These are phyloP conservation scores for Ascoidea asiatica DNA, from an alignment of 805 yeast species.

Conservation along the genomic window DNA sequence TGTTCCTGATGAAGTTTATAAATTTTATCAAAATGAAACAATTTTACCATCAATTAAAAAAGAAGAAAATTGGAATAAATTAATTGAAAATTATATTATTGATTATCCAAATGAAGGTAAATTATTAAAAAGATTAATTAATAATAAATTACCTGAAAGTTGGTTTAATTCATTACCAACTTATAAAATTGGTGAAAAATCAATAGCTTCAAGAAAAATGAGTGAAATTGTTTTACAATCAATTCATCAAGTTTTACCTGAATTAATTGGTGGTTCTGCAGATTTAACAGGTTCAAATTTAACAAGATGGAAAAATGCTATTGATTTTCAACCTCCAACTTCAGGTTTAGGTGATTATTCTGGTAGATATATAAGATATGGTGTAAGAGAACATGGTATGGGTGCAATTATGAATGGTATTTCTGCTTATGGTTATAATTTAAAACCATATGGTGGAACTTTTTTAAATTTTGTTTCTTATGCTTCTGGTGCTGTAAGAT, in stretches of 20 bases:
- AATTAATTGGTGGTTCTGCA: constrained; percentile 95
- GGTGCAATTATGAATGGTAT: constrained; percentile 98
- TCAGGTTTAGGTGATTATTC: constrained; percentile 71
- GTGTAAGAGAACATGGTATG: constrained; percentile 99
- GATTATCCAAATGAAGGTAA: constrained; percentile 70
- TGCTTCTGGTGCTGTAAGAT: constrained; percentile 80
- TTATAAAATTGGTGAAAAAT: constrained; percentile 64
- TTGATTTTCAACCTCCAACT: constrained; percentile 84
- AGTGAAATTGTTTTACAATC: constrained; percentile 66
- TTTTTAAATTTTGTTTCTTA: constrained; percentile 86
- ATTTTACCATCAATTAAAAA: constrained; percentile 49
- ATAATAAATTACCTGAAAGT: constrained; percentile 63
- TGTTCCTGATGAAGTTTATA: constrained; percentile 76
- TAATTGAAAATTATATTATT: constrained; percentile 44
- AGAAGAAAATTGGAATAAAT: constrained; percentile 64
- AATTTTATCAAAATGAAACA: constrained; percentile 41
- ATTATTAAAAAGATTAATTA: constrained; percentile 68
- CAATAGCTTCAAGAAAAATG: constrained; percentile 90
- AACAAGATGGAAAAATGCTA: constrained; percentile 74
- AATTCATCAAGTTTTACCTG: constrained; percentile 60
- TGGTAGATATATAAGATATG: constrained; percentile 93
- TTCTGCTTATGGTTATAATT: constrained; percentile 75
- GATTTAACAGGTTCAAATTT: constrained; percentile 95
- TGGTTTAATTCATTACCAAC: constrained; percentile 73
- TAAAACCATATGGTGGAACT: constrained; percentile 91